Conservation (phyloP, 2,329 filamentous ascomycete genomes). For the Shiraia sp. region DNA sequence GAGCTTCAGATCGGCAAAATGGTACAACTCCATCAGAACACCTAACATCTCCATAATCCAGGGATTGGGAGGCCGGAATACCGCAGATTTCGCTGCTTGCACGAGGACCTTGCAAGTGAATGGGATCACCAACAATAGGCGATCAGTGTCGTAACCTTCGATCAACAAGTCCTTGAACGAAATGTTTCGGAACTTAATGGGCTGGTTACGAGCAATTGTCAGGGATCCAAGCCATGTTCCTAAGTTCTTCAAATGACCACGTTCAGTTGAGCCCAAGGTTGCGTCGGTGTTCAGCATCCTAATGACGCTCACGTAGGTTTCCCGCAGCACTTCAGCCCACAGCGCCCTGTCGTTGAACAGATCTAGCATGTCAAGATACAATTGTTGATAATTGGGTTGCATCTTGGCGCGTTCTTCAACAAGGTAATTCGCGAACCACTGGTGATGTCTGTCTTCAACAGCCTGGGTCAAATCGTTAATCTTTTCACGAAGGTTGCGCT, state of each 20-base stretch:
- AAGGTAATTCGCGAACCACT: constrained; percentile 95
- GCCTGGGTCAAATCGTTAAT: constrained; percentile 79
- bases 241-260: constrained; percentile 88
- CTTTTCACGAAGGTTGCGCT: constrained; percentile 83
- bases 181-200: constrained; percentile 94
- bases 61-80: constrained; percentile 93
- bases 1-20: constrained; percentile 88
- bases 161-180: constrained; percentile 95
- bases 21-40: constrained; percentile 89
- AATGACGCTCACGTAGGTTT: constrained; percentile 86
- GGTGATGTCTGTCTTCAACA: constrained; percentile 79
- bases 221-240: constrained; percentile 91
- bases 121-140: constrained; percentile 88
- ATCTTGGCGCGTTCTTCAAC: constrained; percentile 96
- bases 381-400: constrained; percentile 92
- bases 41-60: constrained; percentile 97
- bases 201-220: constrained; percentile 90
- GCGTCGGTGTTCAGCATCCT: constrained; percentile 88
- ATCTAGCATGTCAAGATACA: constrained; percentile 88
- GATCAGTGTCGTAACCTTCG: constrained; percentile 90
- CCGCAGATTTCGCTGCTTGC: constrained; percentile 80
- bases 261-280: constrained; percentile 83
- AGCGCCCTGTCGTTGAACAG: constrained; percentile 78
- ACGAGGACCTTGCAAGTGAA: constrained; percentile 96
- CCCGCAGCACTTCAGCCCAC: constrained; percentile 87